Conservation (phyloP, 192 early-diverging fungal genomes). For the Backusella liffmaniae region DNA sequence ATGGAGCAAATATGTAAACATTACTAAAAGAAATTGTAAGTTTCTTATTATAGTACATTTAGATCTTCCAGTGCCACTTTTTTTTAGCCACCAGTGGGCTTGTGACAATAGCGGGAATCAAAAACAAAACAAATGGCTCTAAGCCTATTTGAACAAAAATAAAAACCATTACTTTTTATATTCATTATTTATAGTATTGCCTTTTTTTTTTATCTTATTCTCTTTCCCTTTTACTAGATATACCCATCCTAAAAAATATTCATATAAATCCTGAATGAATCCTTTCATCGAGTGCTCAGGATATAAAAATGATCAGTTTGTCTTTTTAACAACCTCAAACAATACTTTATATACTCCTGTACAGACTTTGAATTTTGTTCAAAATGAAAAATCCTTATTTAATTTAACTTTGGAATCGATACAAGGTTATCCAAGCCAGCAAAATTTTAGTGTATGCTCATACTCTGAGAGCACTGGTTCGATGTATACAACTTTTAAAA, state of each 20-base stretch:
- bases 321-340: neutral
- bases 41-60: neutral
- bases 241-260: neutral
- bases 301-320: neutral
- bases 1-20: neutral
- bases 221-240: neutral
- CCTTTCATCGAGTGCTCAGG: neutral
- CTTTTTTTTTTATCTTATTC: neutral
- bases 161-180: neutral
- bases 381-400: neutral
- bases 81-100: neutral
- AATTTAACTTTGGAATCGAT: constrained; percentile 5
- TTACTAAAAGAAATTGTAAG: neutral
- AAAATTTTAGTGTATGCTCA: neutral
- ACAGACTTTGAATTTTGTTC: neutral
- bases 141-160: neutral
- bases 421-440: neutral
- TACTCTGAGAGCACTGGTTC: neutral
- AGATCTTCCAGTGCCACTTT: neutral
- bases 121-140: neutral
- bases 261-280: neutral
- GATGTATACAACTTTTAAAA: neutral
- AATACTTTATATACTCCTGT: neutral
- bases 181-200: neutral
- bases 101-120: neutral